Base-by-base conservation (phyloP, 2,329 filamentous ascomycete genomes). In the Phaeosphaeria sp. region DNA sequence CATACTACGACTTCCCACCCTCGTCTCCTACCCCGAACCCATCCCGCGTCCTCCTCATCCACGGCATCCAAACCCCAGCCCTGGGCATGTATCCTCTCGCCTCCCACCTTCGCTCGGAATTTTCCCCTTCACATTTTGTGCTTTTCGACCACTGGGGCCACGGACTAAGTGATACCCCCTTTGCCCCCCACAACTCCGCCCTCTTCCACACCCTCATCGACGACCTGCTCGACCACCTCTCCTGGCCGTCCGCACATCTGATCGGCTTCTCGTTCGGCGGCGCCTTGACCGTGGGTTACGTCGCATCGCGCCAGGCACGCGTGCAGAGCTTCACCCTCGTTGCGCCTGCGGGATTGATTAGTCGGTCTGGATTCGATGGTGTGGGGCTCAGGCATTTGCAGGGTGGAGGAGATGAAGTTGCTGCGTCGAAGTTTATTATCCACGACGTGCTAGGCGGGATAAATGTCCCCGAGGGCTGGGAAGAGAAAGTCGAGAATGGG, bases 101-200 rank as follows among this genome's bases (percentile, higher is more conserved):
- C 0, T 68, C 60, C 6, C 60, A 65, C 0, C 71, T 86, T 1
- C 71, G 74, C 1, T 36, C 67, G 0, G 62, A 60, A 0, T 79
- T 77, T 46, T 77, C 81, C 0, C 24, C 61, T 0, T 67, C 81
- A 0, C 73, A 81, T 11, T 72, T 80, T 30, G 79, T 82, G 0
- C 69, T 84, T 1, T 18, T 83, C 15, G 84, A 86, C 54, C 77
- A 81, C 11, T 86, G 82, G 82, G 84, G 84, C 27, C 84, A 86
- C 50, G 83, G 83, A 0, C 68, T 86, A n/a, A 80, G 74, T 25
- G 79, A 81, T 6, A 84, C 83, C 0, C 83, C 83, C 0, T 2
- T 81, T 1, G 27, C 65, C 0, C 64, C 83, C 0, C 82, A 85
- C 51, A 72, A 72, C 0, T 60, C 79, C 0, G 40, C 53, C 0